Base-by-base conservation (phyloP, 2,329 filamentous ascomycete genomes). In the Pleurostoma richardsiae region DNA sequence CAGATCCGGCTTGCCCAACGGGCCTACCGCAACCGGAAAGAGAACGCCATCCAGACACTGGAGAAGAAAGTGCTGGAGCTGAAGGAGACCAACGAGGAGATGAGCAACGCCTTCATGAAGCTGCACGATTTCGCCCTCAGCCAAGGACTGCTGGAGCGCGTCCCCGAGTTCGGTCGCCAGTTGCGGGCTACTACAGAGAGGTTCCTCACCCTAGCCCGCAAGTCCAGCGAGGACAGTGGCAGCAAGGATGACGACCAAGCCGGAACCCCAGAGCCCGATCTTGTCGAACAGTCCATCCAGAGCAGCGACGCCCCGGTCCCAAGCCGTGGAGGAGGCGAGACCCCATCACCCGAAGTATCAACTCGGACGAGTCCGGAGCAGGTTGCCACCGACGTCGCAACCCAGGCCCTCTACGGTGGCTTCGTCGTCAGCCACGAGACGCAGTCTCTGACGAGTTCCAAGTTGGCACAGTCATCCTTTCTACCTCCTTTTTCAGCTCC, bases 1-100 rank as follows among this genome's bases (percentile, higher is more conserved):
- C 90, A 96, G 62, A 94, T 96, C 52, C 83, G 90, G 28, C 77
- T 92, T 46, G 90, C 90, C 2, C 90, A 95, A 63, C 76, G 90
- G 54, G 89, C 89, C 1, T 95, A 95, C 60, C 82, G 90, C 11
- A 82, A 86, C 58, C 83, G 90, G 44, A 95, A 95, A 66, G 90
- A 95, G 60, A 85, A 79, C 27, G 86, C 87, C 4, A 92, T 95
- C 47, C 77, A 81, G 29, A 81, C 80, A 1, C 73, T 95, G 8
- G 85, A 90, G 59, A 76, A 80, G 45, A 77, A 84, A 50, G 87
- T 92, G 29, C 71, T 82, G 45, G 75, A 80, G 28, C 76, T 95
- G n/a, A 79, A 85, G 49, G 73, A 76, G 10, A 80, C 78, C 27
- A 85, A 91, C 50, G 78, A 86, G 47, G 79, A 86, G 55, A 89